Conservation (phyloP, 2,329 filamentous ascomycete species). For the Massarina eburnea region DNA sequence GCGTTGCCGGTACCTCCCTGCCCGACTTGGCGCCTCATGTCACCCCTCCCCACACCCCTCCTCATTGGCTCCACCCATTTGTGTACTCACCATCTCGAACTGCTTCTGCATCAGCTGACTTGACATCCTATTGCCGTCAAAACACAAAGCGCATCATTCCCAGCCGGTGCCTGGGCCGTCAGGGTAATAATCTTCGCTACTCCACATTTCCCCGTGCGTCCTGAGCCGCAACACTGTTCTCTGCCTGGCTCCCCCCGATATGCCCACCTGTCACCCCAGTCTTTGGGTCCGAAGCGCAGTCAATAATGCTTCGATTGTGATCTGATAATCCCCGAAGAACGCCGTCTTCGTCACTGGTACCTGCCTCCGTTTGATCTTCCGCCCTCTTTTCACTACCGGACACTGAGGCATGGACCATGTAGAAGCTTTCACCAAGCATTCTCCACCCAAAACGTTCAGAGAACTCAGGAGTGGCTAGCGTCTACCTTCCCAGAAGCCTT, state of each 20-base stretch:
- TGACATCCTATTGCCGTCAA: constrained; percentile 8
- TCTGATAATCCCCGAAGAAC: constrained; percentile 18
- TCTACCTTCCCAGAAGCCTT: constrained; percentile 22
- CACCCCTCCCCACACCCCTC: constrained; percentile 13
- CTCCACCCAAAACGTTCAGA: constrained; percentile 27
- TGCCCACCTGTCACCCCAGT: constrained; percentile 18
- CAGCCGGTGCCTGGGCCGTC: constrained; percentile 17
- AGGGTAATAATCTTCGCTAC: constrained; percentile 16
- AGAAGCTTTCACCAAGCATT: constrained; percentile 24
- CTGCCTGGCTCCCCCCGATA: constrained; percentile 12
- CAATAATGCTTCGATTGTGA: constrained; percentile 25
- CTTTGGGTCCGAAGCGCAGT: constrained; percentile 28
- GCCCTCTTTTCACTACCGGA: constrained; percentile 24
- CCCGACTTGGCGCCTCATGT: constrained; percentile 31
- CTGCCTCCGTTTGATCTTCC: constrained; percentile 38
- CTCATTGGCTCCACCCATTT: constrained; percentile 31
- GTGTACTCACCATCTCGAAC: constrained; percentile 30
- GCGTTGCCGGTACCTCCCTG: constrained; percentile 9
- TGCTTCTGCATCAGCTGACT: constrained; percentile 29
- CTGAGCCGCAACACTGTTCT: constrained; percentile 33
- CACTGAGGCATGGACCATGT: constrained; percentile 33
- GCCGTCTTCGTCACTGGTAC: constrained; percentile 16
- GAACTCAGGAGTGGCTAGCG: constrained; percentile 32
- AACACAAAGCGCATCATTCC: constrained; percentile 24
- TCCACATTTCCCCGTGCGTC: constrained; percentile 26